Evolutionary conservation across 1,284 basidiomycete species (phyloP), one percentile per base, ranked within the genome.

Genomic region (Megacollybia platyphylla): DNA sequence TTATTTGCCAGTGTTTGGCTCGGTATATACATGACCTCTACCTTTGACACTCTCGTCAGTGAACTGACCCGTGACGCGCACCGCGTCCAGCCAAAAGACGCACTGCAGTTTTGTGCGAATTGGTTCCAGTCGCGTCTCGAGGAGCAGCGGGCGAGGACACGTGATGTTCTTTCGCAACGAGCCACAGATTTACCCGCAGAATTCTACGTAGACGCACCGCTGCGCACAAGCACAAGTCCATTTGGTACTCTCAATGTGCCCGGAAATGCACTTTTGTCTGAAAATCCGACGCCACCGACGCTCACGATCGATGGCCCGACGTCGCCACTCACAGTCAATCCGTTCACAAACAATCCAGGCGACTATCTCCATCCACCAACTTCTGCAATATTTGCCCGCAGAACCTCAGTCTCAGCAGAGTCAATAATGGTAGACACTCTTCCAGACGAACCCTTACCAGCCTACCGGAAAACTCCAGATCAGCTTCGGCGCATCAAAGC

Each of bases 381-480:
- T 11, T 71, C 82, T 60, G 85, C 76, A 27, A 88, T 93, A 46
- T 78, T 97, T 50, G 89, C 87, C 20, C 77, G 94, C 36, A 79
- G 94, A 35, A 88, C 88, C 2, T 97, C 92, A 29, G 92, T 99
- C 46, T 93, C 88, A 44, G 94, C 96, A n/a, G 94, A 98, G 62
- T 91, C 91, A 3, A 90, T 97, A 57, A 76, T 82, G 1, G 87
- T 96, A 20, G 80, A 87, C 53, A 73, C 76, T 53, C 65, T 66
- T 36, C 63, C 71, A 49, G 73, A 79, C 52, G 73, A 81, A 44
- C 75, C 77, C 10, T 65, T 79, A 1, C 87, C 87, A 5, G 68
- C 85, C 38, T 89, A 82, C 55, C 77, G 79, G 29, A 98, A 99
- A 66, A 74, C 84, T 2, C 65, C 76, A 3, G 83, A 89, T 51